phyloP scores from a whole-genome alignment of 495 filamentous ascomycete genomes.

The Sordaria brevicollis region DNA sequence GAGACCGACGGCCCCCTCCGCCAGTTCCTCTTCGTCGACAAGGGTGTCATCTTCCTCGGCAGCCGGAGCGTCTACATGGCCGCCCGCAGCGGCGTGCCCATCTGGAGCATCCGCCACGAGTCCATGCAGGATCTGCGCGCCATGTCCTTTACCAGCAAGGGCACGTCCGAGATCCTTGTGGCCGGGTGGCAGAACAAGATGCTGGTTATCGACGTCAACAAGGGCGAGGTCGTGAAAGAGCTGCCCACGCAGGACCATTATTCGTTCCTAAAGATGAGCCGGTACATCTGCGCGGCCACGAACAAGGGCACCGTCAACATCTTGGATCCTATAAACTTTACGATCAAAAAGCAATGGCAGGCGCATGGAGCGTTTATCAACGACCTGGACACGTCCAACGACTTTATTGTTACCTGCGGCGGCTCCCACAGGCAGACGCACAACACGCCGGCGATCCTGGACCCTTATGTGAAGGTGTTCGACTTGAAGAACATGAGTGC shows the following conservation, averaged over 20 bases:
- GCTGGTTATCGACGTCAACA: conserved; percentile 83
- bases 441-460: conserved; percentile 52
- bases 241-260: conserved; percentile 65
- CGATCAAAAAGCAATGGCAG: conserved; percentile 74
- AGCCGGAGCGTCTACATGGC: conserved; percentile 77
- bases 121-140: conserved; percentile 77
- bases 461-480: conserved; percentile 87
- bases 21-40: conserved; percentile 78
- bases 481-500: conserved; percentile 79
- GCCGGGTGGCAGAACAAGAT: conserved; percentile 79
- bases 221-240: conserved; percentile 66
- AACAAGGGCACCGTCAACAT: conserved; percentile 75
- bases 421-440: conserved; percentile 57
- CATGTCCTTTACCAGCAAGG: conserved; percentile 88
- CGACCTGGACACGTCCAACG: conserved; percentile 90
- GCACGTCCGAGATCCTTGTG: conserved; percentile 68
- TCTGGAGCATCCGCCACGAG: conserved; percentile 72
- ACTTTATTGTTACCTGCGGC: conserved; percentile 91
- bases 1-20: conserved; percentile 58
- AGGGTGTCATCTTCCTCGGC: conserved; percentile 72
- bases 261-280: conserved; percentile 80
- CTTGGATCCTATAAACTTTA: conserved; percentile 66
- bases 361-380: conserved; percentile 76
- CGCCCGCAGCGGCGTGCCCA: conserved; percentile 61
- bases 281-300: conserved; percentile 87